A percentile compares a stretch with the other conserved stretches of the same genome.
Conservation (phyloP, 352 stramenopile genomes). For the Phytophthora ohioensis region DNA sequence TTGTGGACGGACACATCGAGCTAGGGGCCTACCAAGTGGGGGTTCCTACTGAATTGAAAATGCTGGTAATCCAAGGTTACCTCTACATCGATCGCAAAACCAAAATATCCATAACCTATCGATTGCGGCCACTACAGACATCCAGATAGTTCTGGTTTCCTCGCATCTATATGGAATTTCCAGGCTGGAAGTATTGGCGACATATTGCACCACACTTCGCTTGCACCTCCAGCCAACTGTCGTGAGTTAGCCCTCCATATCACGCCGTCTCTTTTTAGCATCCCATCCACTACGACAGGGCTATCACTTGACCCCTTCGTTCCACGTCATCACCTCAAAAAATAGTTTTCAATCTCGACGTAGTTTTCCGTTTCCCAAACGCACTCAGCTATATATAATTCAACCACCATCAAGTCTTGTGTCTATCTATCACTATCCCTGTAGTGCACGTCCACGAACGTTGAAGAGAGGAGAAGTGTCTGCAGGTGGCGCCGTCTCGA, state of each 20-base stretch:
- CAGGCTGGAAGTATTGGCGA: slow-evolving; percentile 14
- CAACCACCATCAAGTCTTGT: slow-evolving; percentile 8
- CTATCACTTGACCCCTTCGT: slow-evolving; percentile 8
- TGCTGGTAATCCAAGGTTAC: slow-evolving; percentile 12
- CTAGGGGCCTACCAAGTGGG: neutral
- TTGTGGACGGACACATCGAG: neutral
- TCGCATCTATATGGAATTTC: slow-evolving; percentile 16
- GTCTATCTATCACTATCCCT: slow-evolving; percentile 1
- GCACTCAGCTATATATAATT: slow-evolving; percentile 3
- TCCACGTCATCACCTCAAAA: neutral
- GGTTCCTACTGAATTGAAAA: slow-evolving; percentile 9
- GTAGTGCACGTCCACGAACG: slow-evolving; percentile 3
- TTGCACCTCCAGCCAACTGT: slow-evolving; percentile 5
- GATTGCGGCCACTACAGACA: neutral
- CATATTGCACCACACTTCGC: slow-evolving; percentile 16
- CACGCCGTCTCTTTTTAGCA: slow-evolving; percentile 23
- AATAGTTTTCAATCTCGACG: slow-evolving; percentile 2
- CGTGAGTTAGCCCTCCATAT: slow-evolving; percentile 9
- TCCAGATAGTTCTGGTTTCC: slow-evolving; percentile 21
- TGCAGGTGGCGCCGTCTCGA: slow-evolving; percentile 11
- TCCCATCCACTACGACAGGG: slow-evolving; percentile 16
- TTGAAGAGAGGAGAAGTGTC: slow-evolving; percentile 28
- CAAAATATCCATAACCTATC: neutral
- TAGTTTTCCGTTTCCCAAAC: neutral
- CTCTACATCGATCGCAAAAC: neutral